A percentile compares a stretch with the other conserved stretches of the same genome.
Conservation (phyloP, 352 stramenopile genomes). For the Phytophthora chlamydospora region DNA sequence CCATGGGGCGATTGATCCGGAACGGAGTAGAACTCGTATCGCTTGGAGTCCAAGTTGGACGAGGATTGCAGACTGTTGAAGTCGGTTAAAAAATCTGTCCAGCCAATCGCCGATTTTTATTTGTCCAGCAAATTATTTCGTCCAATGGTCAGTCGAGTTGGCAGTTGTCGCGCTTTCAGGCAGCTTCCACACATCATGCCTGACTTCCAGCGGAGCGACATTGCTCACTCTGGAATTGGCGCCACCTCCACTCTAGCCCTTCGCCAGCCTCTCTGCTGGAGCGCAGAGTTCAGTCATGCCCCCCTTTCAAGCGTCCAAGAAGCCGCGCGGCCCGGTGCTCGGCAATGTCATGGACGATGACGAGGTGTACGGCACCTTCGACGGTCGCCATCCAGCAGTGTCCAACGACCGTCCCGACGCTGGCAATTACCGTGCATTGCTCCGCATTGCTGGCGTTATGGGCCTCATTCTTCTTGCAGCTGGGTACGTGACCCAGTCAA, state of each 20-base stretch:
- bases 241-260: neutral
- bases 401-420: conserved; percentile 10
- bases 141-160: neutral
- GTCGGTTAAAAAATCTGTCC: neutral
- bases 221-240: conserved; percentile 15
- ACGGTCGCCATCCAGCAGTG: conserved; percentile 4
- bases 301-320: conserved; percentile 4
- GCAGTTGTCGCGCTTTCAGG: neutral
- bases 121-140: neutral
- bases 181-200: conserved; percentile 8
- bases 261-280: neutral
- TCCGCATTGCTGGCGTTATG: conserved; percentile 10
- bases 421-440: conserved; percentile 4
- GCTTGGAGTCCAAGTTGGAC: too few relatives aligned
- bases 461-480: conserved; percentile 20
- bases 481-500: conserved; percentile 21
- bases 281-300: conserved; percentile 3
- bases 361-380: conserved; percentile 34
- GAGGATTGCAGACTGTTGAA: too few relatives aligned
- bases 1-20: too few relatives aligned
- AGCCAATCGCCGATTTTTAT: conserved; percentile 1
- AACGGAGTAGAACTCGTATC: too few relatives aligned
- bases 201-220: neutral
- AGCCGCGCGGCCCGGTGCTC: conserved; percentile 24
- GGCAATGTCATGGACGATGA: conserved; percentile 13